Base-by-base conservation (phyloP, 805 yeast genomes). In the Kodamaea laetipori region DNA sequence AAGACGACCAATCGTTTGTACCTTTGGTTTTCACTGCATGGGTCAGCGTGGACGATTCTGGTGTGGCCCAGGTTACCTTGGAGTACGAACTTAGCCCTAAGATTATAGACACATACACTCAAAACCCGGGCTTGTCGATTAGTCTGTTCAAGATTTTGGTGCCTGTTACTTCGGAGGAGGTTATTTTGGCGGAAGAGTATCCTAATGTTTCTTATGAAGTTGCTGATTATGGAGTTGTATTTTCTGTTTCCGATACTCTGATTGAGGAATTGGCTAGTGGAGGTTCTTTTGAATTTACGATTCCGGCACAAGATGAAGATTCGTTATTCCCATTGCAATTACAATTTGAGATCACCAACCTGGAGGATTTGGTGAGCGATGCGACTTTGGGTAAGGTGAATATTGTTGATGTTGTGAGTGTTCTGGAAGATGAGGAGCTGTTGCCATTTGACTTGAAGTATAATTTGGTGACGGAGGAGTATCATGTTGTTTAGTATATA, bases 261-360 rank as follows among this genome's bases (percentile, higher is more conserved):
- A 64, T 78, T 6, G 80, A 77, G 32, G 67, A 77, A 15, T 69
- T 80, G 4, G 71, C 77, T 18, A 37, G 34, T 30, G 45, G 45
- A n/a, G 96, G 90, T 35, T 81, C 87, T 34, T 82, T 94, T 62
- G 95, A 87, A 61, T 82, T 94, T 60, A 63, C 83, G 6, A 80
- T 88, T 46, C 84, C 83, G 51, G 85, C 83, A 13, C 82, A 75
- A 30, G 80, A 78, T 50, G 97, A 92, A 64, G 96, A 90, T 49
- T 76, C 80, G 9, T 71, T 92, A 56, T 92, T 90, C 86, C 99
- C 99, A 48, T 80, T 92, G 73, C 81, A 81, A 55, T 77, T 90
- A 30, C 66, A 73, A 39, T 87, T 90, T 68, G 71, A 71, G 31
- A 60, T 73, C 34, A 68, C 73, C 28, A 68, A 68, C 49, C 74